Evolutionary conservation across 371 early-diverging fungal species (phyloP).

Genomic region (Fennellomyces sp.): DNA sequence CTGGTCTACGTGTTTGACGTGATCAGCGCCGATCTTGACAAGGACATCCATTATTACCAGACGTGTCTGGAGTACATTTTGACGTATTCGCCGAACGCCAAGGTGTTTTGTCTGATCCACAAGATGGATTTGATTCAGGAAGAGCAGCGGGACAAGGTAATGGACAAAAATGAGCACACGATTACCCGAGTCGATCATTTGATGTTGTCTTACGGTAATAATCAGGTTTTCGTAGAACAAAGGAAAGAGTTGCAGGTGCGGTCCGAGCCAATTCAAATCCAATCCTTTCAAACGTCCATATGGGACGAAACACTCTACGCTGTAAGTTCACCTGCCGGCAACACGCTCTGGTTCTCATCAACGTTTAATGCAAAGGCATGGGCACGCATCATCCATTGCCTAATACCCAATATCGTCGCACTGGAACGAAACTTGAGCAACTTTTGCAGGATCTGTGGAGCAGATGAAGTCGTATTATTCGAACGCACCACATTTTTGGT

Average conservation of each 20-base stretch:
- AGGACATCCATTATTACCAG: slow-evolving; percentile 84
- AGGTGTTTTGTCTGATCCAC: slow-evolving; percentile 88
- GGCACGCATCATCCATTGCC: slow-evolving; percentile 93
- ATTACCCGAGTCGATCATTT: not conserved
- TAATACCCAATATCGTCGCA: slow-evolving; percentile 88
- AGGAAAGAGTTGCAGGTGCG: slow-evolving; percentile 70
- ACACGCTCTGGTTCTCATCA: not conserved
- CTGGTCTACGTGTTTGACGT: slow-evolving; percentile 94
- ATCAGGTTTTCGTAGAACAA: slow-evolving; percentile 71
- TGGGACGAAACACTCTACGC: slow-evolving; percentile 96
- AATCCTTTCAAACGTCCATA: slow-evolving; percentile 88
- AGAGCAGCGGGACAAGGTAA: slow-evolving; percentile 60
- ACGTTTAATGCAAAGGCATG: too few species aligned
- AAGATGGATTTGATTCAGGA: slow-evolving; percentile 91
- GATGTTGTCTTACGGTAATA: not conserved
- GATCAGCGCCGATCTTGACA: slow-evolving; percentile 81
- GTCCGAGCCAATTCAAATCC: slow-evolving; percentile 76
- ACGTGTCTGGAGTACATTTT: slow-evolving; percentile 76
- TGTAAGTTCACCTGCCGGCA: too few species aligned
- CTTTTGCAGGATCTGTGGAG: slow-evolving; percentile 85
- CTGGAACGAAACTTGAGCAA: slow-evolving; percentile 78
- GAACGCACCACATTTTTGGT: slow-evolving; percentile 96
- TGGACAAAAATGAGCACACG: not conserved
- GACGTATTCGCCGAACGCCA: slow-evolving; percentile 77
- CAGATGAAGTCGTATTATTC: slow-evolving; percentile 92